Evolutionary conservation across 2,329 filamentous ascomycete species (phyloP).

Genomic region (Coniochaeta sp.): DNA sequence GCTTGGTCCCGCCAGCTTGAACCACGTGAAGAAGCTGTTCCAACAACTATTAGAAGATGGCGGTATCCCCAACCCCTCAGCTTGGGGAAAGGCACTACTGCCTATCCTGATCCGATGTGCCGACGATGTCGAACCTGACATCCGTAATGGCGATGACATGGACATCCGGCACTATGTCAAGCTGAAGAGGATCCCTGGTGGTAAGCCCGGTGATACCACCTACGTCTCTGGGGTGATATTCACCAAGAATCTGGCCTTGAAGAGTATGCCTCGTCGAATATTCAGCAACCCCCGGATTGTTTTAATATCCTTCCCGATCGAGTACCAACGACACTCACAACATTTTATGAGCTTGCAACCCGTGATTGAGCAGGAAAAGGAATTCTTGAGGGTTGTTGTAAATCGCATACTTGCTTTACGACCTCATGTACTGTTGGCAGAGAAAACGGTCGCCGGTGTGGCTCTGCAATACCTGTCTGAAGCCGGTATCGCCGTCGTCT

Average conservation of each 20-base stretch:
- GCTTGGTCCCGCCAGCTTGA: slow-evolving; percentile 77
- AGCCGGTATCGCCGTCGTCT: slow-evolving; percentile 85
- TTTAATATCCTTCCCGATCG: slow-evolving; percentile 89
- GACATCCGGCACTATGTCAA: slow-evolving; percentile 98
- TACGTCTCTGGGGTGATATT: slow-evolving; percentile 97
- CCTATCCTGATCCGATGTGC: slow-evolving; percentile 87
- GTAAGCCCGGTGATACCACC: slow-evolving; percentile 81
- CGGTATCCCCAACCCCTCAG: slow-evolving; percentile 60
- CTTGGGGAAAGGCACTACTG: slow-evolving; percentile 85
- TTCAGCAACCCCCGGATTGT: slow-evolving; percentile 70
- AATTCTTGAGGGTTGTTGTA: slow-evolving; percentile 86
- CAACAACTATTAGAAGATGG: slow-evolving; percentile 76
- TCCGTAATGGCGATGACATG: slow-evolving; percentile 86
- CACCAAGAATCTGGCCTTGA: slow-evolving; percentile 91
- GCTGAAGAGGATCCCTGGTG: slow-evolving; percentile 90
- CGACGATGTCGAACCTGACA: slow-evolving; percentile 89
- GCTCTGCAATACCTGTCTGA: slow-evolving; percentile 83
- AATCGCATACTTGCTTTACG: slow-evolving; percentile 80
- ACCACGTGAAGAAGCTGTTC: slow-evolving; percentile 80
- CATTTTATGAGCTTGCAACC: slow-evolving; percentile 98
- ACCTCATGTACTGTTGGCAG: slow-evolving; percentile 81
- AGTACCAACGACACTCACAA: slow-evolving; percentile 83
- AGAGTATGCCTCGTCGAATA: slow-evolving; percentile 90
- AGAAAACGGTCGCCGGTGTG: slow-evolving; percentile 86
- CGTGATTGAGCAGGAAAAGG: slow-evolving; percentile 92